Evolutionary conservation across 352 stramenopile species (phyloP).

Genomic region (Phytopythium montanum): DNA sequence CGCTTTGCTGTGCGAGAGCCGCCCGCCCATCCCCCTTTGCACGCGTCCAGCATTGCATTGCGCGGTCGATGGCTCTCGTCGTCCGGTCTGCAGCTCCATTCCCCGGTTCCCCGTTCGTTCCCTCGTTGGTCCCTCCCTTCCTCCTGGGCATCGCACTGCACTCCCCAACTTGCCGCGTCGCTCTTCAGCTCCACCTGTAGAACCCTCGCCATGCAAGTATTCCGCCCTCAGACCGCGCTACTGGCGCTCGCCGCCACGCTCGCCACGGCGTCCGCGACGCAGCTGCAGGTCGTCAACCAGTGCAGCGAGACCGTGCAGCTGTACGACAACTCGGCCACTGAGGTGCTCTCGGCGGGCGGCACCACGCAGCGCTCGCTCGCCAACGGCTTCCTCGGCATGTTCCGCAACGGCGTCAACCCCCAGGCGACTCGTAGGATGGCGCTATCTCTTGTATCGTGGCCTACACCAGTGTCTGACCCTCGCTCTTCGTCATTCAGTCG

Average conservation of each 20-base stretch:
- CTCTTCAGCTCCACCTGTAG: not conserved
- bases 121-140: conserved; percentile 1
- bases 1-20: conserved; percentile 1
- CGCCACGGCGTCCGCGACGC: conserved; percentile 27
- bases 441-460: not conserved
- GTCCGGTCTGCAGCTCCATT: not conserved
- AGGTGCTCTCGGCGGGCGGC: conserved; percentile 31
- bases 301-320: conserved; percentile 43
- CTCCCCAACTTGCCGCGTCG: conserved; percentile 2
- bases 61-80: not conserved
- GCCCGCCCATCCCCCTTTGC: conserved; percentile 1
- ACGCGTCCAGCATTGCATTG: conserved; percentile 1
- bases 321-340: conserved; percentile 48
- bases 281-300: conserved; percentile 52
- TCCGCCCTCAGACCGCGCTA: conserved; percentile 1
- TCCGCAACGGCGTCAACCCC: conserved; percentile 43
- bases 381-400: conserved; percentile 50
- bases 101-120: not conserved
- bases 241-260: conserved; percentile 25
- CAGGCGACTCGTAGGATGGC: conserved; percentile 30
- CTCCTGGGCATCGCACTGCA: not conserved
- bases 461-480: not conserved
- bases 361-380: conserved; percentile 33
- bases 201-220: conserved; percentile 1
- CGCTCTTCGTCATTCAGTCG: conserved; percentile 10